Conservation (phyloP, 306 rosid species). For the Fagus sylvatica region DNA sequence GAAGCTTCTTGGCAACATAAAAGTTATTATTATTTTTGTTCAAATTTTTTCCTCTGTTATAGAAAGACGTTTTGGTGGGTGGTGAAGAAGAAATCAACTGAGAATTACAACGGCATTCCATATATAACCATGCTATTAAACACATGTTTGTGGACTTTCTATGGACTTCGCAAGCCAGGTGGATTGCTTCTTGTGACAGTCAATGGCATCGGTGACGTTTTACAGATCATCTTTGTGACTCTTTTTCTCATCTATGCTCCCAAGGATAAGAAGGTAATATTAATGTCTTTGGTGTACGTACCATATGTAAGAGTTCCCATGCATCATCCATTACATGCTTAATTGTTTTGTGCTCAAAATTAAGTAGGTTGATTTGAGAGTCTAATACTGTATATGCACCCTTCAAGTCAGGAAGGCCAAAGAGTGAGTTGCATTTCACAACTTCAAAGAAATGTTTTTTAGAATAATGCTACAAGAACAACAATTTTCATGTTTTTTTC, state of each 20-base stretch:
- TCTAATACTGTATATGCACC: too few species aligned
- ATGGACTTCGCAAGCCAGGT: conserved; percentile 47
- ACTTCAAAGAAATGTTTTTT: too few species aligned
- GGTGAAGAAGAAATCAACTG: conserved; percentile 59
- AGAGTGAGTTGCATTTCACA: too few species aligned
- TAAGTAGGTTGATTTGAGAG: too few species aligned
- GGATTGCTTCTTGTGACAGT: conserved; percentile 44
- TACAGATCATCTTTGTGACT: conserved; percentile 42
- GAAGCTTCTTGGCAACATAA: too few species aligned
- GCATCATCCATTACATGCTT: background rate
- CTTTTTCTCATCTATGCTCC: conserved; percentile 30
- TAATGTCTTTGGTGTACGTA: background rate
- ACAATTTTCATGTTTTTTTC: too few species aligned
- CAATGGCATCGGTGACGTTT: conserved; percentile 46
- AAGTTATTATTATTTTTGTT: background rate
- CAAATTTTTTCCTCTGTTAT: background rate
- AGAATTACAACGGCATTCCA: conserved; percentile 42
- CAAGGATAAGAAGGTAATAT: conserved; percentile 40
- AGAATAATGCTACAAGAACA: too few species aligned
- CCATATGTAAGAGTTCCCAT: background rate
- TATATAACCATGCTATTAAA: conserved; percentile 44
- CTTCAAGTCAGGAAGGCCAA: too few species aligned
- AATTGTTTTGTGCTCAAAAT: too few species aligned
- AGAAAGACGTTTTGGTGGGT: conserved; percentile 47
- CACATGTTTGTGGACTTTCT: conserved; percentile 58